These are phyloP conservation scores for Aspergillus kassunensis DNA, from an alignment of 495 filamentous ascomycete species.

Conservation along the genomic window DNA sequence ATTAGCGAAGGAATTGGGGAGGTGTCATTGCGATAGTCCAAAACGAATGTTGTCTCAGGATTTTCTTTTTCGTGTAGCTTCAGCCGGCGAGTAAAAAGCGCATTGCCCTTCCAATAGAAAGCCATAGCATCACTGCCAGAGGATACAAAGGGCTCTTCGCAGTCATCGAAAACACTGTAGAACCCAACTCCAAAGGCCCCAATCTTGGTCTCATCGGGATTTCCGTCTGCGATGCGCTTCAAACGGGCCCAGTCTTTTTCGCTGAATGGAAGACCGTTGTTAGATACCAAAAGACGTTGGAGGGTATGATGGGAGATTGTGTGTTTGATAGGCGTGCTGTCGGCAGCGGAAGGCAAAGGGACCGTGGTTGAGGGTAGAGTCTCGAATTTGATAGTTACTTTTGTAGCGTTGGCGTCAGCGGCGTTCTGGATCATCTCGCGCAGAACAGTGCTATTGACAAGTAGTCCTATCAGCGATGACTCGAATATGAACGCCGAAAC, in stretches of 20 bases:
- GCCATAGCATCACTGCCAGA: constrained; percentile 92
- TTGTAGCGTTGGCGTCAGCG: constrained; percentile 87
- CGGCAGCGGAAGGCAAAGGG: constrained; percentile 63
- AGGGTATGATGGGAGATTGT: constrained; percentile 78
- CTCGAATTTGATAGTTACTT: constrained; percentile 86
- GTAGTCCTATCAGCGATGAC: constrained; percentile 6
- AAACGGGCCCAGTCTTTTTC: constrained; percentile 87
- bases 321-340: constrained; percentile 73
- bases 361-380: constrained; percentile 75
- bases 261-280: constrained; percentile 81
- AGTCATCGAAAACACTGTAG: constrained; percentile 97
- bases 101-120: constrained; percentile 98
- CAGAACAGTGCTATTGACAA: constrained; percentile 54
- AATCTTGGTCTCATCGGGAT: constrained; percentile 98
- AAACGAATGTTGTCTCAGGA: constrained; percentile 78
- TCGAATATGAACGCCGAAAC: not conserved
- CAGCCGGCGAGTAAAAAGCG: constrained; percentile 80
- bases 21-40: constrained; percentile 84
- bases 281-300: constrained; percentile 77
- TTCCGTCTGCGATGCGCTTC: constrained; percentile 96
- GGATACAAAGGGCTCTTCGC: constrained; percentile 92
- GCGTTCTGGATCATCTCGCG: constrained; percentile 98
- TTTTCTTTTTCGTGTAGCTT: constrained; percentile 61
- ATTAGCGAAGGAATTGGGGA: constrained; percentile 81
- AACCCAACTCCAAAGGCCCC: constrained; percentile 98